Percentiles rank a stretch among this genome's conserved stretches.
Evolutionary conservation across 495 filamentous ascomycete species (phyloP).

Genomic region (Penicillium paxilli): DNA sequence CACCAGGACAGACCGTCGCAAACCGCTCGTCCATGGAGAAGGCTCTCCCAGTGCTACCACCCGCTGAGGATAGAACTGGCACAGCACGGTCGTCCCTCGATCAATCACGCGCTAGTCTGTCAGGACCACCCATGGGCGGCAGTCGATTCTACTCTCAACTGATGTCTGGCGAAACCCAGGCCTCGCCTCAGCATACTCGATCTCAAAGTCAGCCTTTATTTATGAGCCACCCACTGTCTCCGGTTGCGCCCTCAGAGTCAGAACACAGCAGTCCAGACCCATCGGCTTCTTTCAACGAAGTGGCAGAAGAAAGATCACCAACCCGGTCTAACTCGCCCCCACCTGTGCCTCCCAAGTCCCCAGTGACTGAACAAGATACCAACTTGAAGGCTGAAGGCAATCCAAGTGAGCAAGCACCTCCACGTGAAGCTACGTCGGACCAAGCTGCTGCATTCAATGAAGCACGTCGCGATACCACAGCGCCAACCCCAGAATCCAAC

Average conservation of each 20-base stretch:
- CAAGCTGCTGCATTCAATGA: too few relatives aligned
- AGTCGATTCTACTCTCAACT: conserved; percentile 24
- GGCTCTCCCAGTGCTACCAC: conserved; percentile 6
- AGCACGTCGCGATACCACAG: too few relatives aligned
- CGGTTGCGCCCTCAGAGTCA: conserved; percentile 9
- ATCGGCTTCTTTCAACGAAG: background rate
- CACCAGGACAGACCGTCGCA: background rate
- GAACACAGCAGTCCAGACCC: background rate
- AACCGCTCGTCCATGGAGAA: conserved; percentile 1
- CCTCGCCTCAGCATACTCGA: conserved; percentile 6
- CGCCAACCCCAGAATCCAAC: background rate
- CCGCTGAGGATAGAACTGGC: background rate
- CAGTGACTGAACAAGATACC: background rate
- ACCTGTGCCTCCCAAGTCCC: background rate
- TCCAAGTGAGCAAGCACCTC: background rate
- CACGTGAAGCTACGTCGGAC: too few relatives aligned
- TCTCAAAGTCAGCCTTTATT: conserved; percentile 16
- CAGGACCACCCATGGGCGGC: conserved; percentile 7
- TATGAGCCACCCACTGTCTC: conserved; percentile 8
- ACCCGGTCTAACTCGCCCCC: background rate
- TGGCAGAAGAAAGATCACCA: background rate
- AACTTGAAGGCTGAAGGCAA: background rate
- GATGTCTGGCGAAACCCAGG: conserved; percentile 5
- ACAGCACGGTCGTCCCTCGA: background rate
- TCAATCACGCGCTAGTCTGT: conserved; percentile 12